Conservation (phyloP, 116 monocot species). For the Zostera marina region DNA sequence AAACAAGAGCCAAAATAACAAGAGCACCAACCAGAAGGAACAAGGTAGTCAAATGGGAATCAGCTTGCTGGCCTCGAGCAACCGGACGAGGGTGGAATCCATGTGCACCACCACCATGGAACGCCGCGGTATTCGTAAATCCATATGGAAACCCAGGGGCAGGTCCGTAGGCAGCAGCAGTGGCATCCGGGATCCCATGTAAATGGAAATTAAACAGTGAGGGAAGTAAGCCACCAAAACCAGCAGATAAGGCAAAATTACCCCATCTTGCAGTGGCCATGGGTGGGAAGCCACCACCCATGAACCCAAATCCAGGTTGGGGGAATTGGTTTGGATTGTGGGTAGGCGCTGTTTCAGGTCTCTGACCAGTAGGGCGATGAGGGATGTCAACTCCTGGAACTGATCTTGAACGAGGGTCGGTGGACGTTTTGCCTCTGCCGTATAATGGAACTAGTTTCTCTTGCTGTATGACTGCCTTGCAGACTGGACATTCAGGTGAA, state of each 20-base stretch:
- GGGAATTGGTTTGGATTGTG: slow-evolving; percentile 23
- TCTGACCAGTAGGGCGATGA: slow-evolving; percentile 27
- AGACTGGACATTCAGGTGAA: slow-evolving; percentile 41
- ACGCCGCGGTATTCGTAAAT: slow-evolving; percentile 2
- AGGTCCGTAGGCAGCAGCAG: slow-evolving; percentile 4
- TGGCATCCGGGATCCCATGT: slow-evolving; percentile 16
- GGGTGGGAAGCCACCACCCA: slow-evolving; percentile 9
- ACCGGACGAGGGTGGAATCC: slow-evolving; percentile 1
- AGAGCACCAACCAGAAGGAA: slow-evolving; percentile 11
- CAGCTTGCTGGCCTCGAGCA: slow-evolving; percentile 8
- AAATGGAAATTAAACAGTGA: slow-evolving; percentile 18
- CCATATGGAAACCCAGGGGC: slow-evolving; percentile 16
- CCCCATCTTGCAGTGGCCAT: slow-evolving; percentile 8
- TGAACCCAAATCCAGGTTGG: slow-evolving; percentile 12
- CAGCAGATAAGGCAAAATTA: slow-evolving; percentile 10
- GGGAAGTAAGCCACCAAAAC: slow-evolving; percentile 16
- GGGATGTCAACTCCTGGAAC: slow-evolving; percentile 24
- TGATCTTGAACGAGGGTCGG: slow-evolving; percentile 23
- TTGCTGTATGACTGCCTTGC: slow-evolving; percentile 34
- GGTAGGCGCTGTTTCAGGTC: slow-evolving; percentile 24
- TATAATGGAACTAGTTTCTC: slow-evolving; percentile 47
- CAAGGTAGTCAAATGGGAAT: slow-evolving; percentile 6
- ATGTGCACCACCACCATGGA: slow-evolving; percentile 14
- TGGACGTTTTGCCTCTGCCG: slow-evolving; percentile 25
- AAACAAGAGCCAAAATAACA: slow-evolving; percentile 11